Conservation (phyloP, 352 stramenopile species). For the Globisporangium echinulatum region DNA sequence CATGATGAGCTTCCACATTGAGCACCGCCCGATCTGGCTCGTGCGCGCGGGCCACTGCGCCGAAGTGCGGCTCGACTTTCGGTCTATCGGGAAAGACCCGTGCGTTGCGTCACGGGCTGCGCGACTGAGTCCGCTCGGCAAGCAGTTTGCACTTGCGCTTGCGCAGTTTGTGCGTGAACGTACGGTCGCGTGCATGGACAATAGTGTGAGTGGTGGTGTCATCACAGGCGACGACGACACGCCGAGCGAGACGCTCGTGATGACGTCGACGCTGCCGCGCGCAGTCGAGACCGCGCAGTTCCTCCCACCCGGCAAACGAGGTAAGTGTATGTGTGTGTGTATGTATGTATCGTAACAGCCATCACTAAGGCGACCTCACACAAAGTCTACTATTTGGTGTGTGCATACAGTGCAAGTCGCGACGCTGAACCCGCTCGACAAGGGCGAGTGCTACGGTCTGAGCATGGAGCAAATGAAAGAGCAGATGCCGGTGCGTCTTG, state of each 20-base stretch:
- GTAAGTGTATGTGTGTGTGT: slow-evolving; percentile 22
- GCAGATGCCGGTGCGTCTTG: slow-evolving; percentile 38
- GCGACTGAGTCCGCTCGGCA: slow-evolving; percentile 85
- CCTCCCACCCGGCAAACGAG: slow-evolving; percentile 29
- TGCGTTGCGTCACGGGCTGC: slow-evolving; percentile 67
- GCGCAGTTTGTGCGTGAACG: slow-evolving; percentile 89
- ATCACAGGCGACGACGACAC: slow-evolving; percentile 28
- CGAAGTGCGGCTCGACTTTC: slow-evolving; percentile 59
- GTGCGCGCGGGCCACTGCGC: slow-evolving; percentile 86
- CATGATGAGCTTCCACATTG: slow-evolving; percentile 94
- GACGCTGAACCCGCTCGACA: slow-evolving; percentile 79
- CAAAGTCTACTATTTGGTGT: slow-evolving; percentile 5
- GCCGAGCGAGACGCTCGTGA: slow-evolving; percentile 46
- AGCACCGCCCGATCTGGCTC: slow-evolving; percentile 90
- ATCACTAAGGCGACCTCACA: not conserved
- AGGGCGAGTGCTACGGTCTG: slow-evolving; percentile 81
- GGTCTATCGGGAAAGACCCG: slow-evolving; percentile 60
- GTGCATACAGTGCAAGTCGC: slow-evolving; percentile 57
- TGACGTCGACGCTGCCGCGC: slow-evolving; percentile 78
- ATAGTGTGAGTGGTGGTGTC: slow-evolving; percentile 15
- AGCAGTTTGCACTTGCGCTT: slow-evolving; percentile 90
- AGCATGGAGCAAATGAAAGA: slow-evolving; percentile 82
- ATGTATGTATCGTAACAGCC: not conserved
- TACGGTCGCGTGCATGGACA: slow-evolving; percentile 42
- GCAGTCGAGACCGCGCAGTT: slow-evolving; percentile 71